Base-by-base conservation (phyloP, 169 alveolate genomes). In the Plasmodium malariae region DNA sequence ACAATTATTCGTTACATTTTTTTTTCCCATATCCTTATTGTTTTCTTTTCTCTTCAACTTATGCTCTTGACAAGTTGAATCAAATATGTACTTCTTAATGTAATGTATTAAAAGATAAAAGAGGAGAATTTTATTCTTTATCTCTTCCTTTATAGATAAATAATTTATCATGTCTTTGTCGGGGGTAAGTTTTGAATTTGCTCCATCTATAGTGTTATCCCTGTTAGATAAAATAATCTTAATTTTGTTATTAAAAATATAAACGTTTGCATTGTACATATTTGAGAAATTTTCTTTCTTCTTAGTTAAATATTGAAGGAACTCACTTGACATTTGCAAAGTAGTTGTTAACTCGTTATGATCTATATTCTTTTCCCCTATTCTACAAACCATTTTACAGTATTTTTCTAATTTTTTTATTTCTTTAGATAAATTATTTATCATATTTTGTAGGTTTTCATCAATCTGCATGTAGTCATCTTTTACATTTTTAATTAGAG, bases 191-290 rank as follows among this genome's bases (percentile, higher is more conserved):
- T 67, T 51, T 11, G 28, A 17, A 2, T 34, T 14, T 32, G 21
- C n/a, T 78, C 21, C 59, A 21, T 37, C 17, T 21, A n/a, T 49
- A 5, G 11, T 36, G 2, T 6, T 3, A 24, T 24, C 28, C 28
- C 34, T 59, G 24, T 57, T 74, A 21, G 45, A 32, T n/a, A 45
- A 19, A 17, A 55, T 24, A 57, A 32, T 60, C 55, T 51, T 37
- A 6, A 78, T 63, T 63, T 78, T 78, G 40, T 78, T 78, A 12
- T 62, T 55, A 78, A 78, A 78, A 14, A 78, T 78, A 26, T 78
- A 78, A 24, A 32, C 12, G 49, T 78, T 78, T 14, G 89, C 55
- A 48, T 28, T 63, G 28, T 62, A 78, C 3, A 63, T 4, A 32
- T 78, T 78, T 34, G 60, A 34, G 7, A 78, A 24, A 9, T 78